Base-by-base conservation (phyloP, 2,329 filamentous ascomycete species). In the Pseudogymnoascus sp. region DNA sequence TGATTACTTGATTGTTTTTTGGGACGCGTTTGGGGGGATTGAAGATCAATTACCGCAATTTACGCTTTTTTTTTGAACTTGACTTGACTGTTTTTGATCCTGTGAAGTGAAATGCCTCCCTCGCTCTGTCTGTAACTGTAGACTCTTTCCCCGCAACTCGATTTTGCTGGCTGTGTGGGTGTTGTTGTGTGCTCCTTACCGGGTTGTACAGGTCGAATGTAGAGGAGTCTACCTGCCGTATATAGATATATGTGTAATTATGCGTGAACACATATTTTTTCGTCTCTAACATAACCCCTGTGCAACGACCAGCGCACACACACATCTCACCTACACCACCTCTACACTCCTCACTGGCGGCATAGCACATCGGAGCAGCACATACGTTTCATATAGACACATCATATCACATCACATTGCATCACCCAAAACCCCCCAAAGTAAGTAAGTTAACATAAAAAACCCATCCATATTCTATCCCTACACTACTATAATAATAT, bases 401-500 rank as follows among this genome's bases (percentile, higher is more conserved):
- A 18, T 2, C 11, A 21, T 3, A 42, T 8, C 8, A 42, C n/a
- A 5, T 5, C 9, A 9, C 21, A 25, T 8, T 12, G 14, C 18
- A 23, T 0, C 38, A 18, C 7, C 5, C 38, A 42, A 42, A 9
- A 18, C 0, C 0, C 2, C 2, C 16, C 16, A 42, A 43, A 43
- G 38, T 25, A 6, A 16, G 23, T 9, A 16, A 53, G 8, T 9
- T 9, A 31, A 31, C 21, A 12, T 46, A 16, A 31, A 53, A 16
- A 23, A 23, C 42, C 21, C 12, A 53, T 53, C 46, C 46, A 53
- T 53, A 53, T 53, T 53, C 46, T 53, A 53, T 31, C 46, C 23
- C 46, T 31, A 53, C 25, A 31, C 7, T 53, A 53, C 46, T 53
- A 53, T 31, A 53, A 16, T 53, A 53, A 16, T 31, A 53, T 46